phyloP scores from a whole-genome alignment of 2,329 filamentous ascomycete species.

The Neonectria hederae region DNA sequence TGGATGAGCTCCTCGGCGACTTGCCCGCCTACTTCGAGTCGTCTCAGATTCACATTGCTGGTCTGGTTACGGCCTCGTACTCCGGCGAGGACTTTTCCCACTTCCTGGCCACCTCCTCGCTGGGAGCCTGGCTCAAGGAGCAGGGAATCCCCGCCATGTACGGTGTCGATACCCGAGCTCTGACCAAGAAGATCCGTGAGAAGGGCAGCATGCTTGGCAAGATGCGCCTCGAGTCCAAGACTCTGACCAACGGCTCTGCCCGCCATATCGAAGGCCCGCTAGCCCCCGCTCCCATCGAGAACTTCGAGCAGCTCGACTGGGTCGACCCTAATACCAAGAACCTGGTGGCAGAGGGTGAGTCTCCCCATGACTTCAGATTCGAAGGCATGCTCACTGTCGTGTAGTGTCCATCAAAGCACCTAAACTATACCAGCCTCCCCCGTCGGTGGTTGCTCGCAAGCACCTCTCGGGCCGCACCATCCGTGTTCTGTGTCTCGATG shows the following conservation, averaged over 20 bases:
- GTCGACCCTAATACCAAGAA: constrained; percentile 92
- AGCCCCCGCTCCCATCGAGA: constrained; percentile 43
- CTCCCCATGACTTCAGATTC: constrained; percentile 27
- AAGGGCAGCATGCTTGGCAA: constrained; percentile 97
- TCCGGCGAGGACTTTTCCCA: constrained; percentile 96
- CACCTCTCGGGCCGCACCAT: constrained; percentile 89
- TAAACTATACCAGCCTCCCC: constrained; percentile 83
- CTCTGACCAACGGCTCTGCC: constrained; percentile 55
- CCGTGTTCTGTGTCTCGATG: constrained; percentile 91
- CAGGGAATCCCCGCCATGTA: constrained; percentile 94
- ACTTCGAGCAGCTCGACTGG: constrained; percentile 88
- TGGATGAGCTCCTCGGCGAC: constrained; percentile 85
- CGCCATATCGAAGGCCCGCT: constrained; percentile 41
- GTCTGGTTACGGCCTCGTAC: constrained; percentile 90
- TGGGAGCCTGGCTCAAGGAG: constrained; percentile 96
- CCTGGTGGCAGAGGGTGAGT: constrained; percentile 91
- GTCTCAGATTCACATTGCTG: constrained; percentile 90
- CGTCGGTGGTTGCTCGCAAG: constrained; percentile 75
- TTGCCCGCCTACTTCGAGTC: constrained; percentile 95
- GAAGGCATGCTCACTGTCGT: constrained; percentile 51
- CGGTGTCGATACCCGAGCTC: constrained; percentile 89
- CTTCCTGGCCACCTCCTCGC: constrained; percentile 87
- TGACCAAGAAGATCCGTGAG: constrained; percentile 94
- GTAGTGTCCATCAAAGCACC: constrained; percentile 89
- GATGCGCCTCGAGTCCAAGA: constrained; percentile 75